phyloP scores from a whole-genome alignment of 2,329 filamentous ascomycete genomes.

The Fusarium scirpi region DNA sequence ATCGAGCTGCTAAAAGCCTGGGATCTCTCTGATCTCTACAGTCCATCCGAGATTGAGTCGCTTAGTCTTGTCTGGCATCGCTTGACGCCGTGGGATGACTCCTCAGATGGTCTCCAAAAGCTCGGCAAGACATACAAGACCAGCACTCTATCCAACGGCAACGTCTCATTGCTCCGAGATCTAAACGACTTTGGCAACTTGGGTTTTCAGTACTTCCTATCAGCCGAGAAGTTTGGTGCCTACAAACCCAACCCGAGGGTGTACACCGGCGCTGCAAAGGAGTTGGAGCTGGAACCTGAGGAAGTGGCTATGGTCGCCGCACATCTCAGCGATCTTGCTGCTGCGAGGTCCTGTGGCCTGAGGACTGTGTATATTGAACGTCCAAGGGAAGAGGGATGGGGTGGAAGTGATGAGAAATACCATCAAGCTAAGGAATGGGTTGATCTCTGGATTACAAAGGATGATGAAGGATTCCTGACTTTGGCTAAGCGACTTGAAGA shows the following conservation, averaged over 20 bases:
- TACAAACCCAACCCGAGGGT: conserved; percentile 79
- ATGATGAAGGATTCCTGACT: conserved; percentile 50
- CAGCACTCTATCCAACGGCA: conserved; percentile 81
- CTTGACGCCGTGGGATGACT: conserved; percentile 77
- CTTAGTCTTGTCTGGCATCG: conserved; percentile 79
- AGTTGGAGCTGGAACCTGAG: conserved; percentile 65
- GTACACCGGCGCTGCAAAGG: conserved; percentile 75
- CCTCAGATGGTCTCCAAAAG: conserved; percentile 64
- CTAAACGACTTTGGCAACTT: conserved; percentile 69
- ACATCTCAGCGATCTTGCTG: conserved; percentile 76
- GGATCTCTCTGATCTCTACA: conserved; percentile 69
- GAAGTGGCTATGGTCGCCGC: conserved; percentile 84
- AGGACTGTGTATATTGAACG: conserved; percentile 81
- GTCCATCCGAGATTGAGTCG: conserved; percentile 70
- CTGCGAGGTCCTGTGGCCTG: conserved; percentile 73
- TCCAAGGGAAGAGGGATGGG: conserved; percentile 72
- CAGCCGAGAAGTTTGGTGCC: conserved; percentile 75
- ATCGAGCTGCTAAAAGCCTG: conserved; percentile 67
- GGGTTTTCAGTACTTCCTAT: conserved; percentile 72
- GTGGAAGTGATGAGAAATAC: conserved; percentile 61
- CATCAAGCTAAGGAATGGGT: conserved; percentile 61
- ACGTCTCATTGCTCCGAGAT: conserved; percentile 73
- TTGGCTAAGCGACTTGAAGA: conserved; percentile 48
- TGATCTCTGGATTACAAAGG: conserved; percentile 54
- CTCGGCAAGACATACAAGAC: conserved; percentile 67